Evolutionary conservation across 2,329 filamentous ascomycete genomes (phyloP).

Genomic region (Thielaviopsis populi): DNA sequence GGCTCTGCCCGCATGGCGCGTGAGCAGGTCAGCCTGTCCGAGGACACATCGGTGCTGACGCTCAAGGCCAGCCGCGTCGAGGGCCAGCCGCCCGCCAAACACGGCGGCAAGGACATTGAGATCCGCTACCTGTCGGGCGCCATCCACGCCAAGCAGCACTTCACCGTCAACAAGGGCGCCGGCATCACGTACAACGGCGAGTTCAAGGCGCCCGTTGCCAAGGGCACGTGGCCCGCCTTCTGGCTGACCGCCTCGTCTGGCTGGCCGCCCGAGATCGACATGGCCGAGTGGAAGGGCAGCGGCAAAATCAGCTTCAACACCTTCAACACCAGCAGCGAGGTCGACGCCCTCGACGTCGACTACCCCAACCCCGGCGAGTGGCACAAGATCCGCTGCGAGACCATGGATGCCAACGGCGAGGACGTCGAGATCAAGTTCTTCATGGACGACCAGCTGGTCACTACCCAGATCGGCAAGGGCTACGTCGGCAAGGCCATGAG

Average conservation of each 20-base stretch:
- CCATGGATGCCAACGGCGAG: constrained; percentile 35
- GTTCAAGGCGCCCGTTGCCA: constrained; percentile 27
- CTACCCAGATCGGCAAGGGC: constrained; percentile 35
- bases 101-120: constrained; percentile 27
- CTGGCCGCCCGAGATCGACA: constrained; percentile 46
- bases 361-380: constrained; percentile 34
- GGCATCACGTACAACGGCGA: constrained; percentile 30
- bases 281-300: constrained; percentile 46
- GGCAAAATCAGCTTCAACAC: constrained; percentile 43
- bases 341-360: constrained; percentile 32
- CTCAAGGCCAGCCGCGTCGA: constrained; percentile 28
- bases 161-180: constrained; percentile 26
- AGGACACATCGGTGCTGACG: constrained; percentile 31
- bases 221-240: constrained; percentile 43
- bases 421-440: constrained; percentile 40
- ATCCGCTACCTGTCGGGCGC: constrained; percentile 40
- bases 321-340: constrained; percentile 33
- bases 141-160: constrained; percentile 27
- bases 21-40: constrained; percentile 29
- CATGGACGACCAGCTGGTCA: constrained; percentile 34
- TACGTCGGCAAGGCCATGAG: constrained; percentile 35
- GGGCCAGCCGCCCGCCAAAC: constrained; percentile 26
- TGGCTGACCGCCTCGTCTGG: constrained; percentile 40
- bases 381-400: constrained; percentile 36
- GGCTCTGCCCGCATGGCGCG: constrained; percentile 40